Conservation (phyloP, 768 basidiomycete species). For the Leccinum arenicola region DNA sequence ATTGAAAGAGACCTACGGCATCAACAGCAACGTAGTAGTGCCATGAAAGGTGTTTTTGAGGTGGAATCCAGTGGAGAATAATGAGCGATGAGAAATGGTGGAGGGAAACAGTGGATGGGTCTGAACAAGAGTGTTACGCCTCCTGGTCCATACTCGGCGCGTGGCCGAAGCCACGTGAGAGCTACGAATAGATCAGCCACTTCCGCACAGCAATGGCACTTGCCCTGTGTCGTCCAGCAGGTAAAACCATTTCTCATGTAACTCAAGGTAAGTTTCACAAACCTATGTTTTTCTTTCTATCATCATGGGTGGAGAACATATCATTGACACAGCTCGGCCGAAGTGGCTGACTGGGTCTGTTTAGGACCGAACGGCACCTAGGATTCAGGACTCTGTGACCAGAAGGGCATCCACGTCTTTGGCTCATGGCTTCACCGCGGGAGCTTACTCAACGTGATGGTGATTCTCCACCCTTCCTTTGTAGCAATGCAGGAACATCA, state of each 20-base stretch:
- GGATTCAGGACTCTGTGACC: background rate
- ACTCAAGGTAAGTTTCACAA: background rate
- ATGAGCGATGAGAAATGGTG: slow-evolving; percentile 27
- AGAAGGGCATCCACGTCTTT: slow-evolving; percentile 15
- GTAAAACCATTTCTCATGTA: background rate
- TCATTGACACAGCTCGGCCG: background rate
- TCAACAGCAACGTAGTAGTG: background rate
- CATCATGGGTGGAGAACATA: background rate
- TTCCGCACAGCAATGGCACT: slow-evolving; percentile 1
- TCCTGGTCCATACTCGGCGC: slow-evolving; percentile 29
- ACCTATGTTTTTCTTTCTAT: too few relatives aligned
- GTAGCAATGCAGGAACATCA: slow-evolving; percentile 18
- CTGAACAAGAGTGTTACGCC: slow-evolving; percentile 34
- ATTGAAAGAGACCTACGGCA: background rate
- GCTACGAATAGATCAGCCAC: slow-evolving; percentile 21
- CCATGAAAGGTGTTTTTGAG: background rate
- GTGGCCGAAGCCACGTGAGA: slow-evolving; percentile 32
- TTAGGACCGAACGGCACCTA: background rate
- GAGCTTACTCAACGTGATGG: slow-evolving; percentile 14
- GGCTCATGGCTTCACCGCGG: slow-evolving; percentile 19
- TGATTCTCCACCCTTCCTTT: slow-evolving; percentile 29
- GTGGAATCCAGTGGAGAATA: slow-evolving; percentile 15
- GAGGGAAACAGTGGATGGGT: slow-evolving; percentile 30
- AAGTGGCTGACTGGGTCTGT: background rate
- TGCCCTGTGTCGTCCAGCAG: background rate